Base-by-base conservation (phyloP, 176 grass and related monocot species). In the Pontederia paniculata region DNA sequence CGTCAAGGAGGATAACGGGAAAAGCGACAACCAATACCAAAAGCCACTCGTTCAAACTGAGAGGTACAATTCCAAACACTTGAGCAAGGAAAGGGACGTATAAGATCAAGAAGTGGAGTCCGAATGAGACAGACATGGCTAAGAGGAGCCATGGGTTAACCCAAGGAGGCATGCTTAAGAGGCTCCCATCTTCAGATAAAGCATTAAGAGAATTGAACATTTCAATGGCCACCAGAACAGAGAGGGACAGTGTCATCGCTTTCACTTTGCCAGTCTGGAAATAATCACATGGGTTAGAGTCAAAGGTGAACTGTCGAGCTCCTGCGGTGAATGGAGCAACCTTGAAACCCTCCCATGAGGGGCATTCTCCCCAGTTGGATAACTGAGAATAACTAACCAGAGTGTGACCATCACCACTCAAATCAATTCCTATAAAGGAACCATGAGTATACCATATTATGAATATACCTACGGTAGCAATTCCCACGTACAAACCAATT, bases 201-300 rank as follows among this genome's bases (percentile, higher is more conserved):
- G 91, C 91, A 31, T 97, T 97, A 16, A 97, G 82, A 0, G 91
- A 90, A 71, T 97, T 97, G 66, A 97, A 90, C 91, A 97, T 97
- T 77, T 97, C 91, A 3, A 97, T 97, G 0, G 91, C 91, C 70
- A 90, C 91, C 14, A 97, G 60, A 21, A 90, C 91, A 0, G 91
- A 90, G 9, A 97, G 57, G 0, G 91, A 90, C 9, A 97, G 82
- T 0, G 91, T 97, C 5, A 79, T 97, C 0, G 91, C 94, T 73
- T 99, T 99, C 58, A 98, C 94, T 77, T 98, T 99, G 52, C 94
- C 94, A 2, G 72, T 21, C 22, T 84, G 75, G 53, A 99, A 99
- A 54, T 99, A 99, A n/a, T 99, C 94, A 10, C 94, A 99, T 1
- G 87, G 87, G 54, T 84, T 69, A 12, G 66, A 31, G 14, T 88